Percentiles rank a stretch among this genome's conserved stretches.
Evolutionary conservation across 2,329 filamentous ascomycete genomes (phyloP).

Genomic region (Microascus cirrosus): DNA sequence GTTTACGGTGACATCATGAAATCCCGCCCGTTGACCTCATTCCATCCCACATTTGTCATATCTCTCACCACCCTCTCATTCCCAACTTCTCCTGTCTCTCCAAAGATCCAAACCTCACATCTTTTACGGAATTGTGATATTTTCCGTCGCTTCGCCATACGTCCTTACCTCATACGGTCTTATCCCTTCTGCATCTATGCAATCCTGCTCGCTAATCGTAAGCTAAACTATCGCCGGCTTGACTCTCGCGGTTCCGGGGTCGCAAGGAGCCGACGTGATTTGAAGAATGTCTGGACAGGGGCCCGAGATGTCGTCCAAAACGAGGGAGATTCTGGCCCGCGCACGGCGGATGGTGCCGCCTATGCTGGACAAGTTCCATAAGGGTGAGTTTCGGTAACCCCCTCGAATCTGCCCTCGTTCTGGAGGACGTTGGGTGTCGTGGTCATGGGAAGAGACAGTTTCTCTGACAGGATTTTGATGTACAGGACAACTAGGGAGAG

Average conservation of each 20-base stretch:
- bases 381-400: constrained; percentile 49
- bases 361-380: constrained; percentile 92
- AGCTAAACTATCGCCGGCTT: not conserved
- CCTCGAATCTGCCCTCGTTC: not conserved
- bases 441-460: not conserved
- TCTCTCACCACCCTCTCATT: not conserved
- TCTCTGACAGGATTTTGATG: not conserved
- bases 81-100: not conserved
- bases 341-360: constrained; percentile 87
- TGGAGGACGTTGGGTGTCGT: not conserved
- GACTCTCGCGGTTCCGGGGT: not conserved
- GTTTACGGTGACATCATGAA: not conserved
- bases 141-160: not conserved
- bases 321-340: constrained; percentile 65
- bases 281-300: not conserved
- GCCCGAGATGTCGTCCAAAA: constrained; percentile 50
- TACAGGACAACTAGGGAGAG: constrained; percentile 76
- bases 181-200: no score
- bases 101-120: not conserved
- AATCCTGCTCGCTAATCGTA: no score
- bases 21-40: not conserved
- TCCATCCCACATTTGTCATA: not conserved
- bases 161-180: not conserved
- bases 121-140: not conserved
- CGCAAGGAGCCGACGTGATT: not conserved